Evolutionary conservation across 768 basidiomycete genomes (phyloP), one percentile per base, ranked within the genome.

Genomic region (Leucosporidium yakuticum): DNA sequence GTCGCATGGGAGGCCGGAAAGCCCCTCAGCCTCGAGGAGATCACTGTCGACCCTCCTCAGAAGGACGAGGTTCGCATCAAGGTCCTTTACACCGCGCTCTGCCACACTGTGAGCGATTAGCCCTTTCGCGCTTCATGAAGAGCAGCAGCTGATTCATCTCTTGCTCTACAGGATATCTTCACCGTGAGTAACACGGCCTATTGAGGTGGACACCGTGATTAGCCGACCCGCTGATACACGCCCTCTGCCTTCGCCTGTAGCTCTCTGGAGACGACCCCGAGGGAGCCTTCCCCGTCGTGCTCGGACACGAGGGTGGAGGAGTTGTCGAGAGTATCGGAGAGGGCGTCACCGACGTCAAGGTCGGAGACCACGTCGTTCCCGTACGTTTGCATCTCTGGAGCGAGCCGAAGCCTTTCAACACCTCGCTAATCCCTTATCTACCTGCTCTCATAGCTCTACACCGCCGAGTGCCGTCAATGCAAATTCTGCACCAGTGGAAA

Each of bases 321-420:
- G 82, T 93, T 60, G 91, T 98, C 69, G 96, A 99, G 82, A 92
- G 90, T n/a, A 83, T 99, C 34, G 96, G 96, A 51, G 90, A 92
- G 78, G 92, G 91, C 47, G 96, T 99, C n/a, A 90, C 89, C 29
- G 84, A 79, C 73, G 87, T 89, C 50, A 81, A 83, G 74, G 83
- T 83, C 31, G 96, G 95, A 29, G 95, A 99, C 78, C 95, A 97
- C 83, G 96, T 98, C 75, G 86, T 99, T 71, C 96, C 96, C 25
- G 85, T 99, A 62, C 93, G 74, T 60, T n/a, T 12, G 17, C 0
- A 34, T 17, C 23, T 23, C 27, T 23, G 7, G 11, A 8, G 6
- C 39, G n/a, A n/a, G n/a, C n/a, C n/a, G n/a, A n/a, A n/a, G n/a
- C 17, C 39, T 36, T 15, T 44, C 39, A 2, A 12, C 2, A 8